Evolutionary conservation across 2,329 filamentous ascomycete species (phyloP).

Genomic region (Diaporthe sp.): DNA sequence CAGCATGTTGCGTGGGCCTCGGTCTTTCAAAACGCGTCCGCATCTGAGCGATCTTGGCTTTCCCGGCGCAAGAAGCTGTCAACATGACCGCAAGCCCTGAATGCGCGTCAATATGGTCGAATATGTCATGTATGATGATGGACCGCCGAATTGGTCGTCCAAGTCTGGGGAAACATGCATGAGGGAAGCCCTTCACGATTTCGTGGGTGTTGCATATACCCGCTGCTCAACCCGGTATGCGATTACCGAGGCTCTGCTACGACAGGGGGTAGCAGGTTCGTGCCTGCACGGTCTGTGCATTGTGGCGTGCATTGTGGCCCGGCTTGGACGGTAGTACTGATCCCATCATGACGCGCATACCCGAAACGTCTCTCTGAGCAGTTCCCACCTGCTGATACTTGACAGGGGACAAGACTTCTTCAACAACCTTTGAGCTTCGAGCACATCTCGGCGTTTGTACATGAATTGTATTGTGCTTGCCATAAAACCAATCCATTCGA

Average conservation of each 20-base stretch:
- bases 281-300: conserved; percentile 3
- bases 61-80: neutral
- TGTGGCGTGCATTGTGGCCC: conserved; percentile 18
- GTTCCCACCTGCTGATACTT: neutral
- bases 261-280: neutral
- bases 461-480: neutral
- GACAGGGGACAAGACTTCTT: neutral
- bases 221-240: neutral
- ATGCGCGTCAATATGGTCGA: conserved; percentile 14
- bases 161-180: neutral
- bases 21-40: conserved; percentile 30
- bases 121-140: neutral
- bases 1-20: conserved; percentile 14
- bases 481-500: neutral
- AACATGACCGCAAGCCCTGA: conserved; percentile 34
- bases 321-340: neutral
- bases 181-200: neutral
- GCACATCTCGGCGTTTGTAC: neutral
- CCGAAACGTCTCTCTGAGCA: neutral
- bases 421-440: neutral
- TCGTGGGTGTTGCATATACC: neutral
- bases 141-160: neutral
- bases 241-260: neutral
- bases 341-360: conserved; percentile 41
- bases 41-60: conserved; percentile 33